Base-by-base conservation (phyloP, 2,329 filamentous ascomycete species). In the Paecilomyces niveus region DNA sequence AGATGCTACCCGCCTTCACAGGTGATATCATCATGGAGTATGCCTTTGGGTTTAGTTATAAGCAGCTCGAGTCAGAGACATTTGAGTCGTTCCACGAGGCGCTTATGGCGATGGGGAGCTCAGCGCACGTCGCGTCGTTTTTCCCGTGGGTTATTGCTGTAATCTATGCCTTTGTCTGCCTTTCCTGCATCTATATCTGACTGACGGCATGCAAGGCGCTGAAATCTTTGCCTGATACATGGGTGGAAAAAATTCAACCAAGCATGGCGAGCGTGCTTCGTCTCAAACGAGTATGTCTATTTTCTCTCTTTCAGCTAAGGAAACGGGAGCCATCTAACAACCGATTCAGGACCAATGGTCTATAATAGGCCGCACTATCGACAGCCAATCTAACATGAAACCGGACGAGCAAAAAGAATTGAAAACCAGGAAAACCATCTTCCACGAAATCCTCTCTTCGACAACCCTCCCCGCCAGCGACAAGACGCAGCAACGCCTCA, bases 21-120 rank as follows among this genome's bases (percentile, higher is more conserved):
- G 65, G 63, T 13, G 68, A 70, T 55, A 63, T 69, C 3, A 63
- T 70, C 8, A 66, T 65, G 62, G 52, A 69, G 51, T 70, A 68
- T 55, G 62, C 62, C 53, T 68, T 68, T 58, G 60, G 61, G 4
- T 59, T 62, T n/a, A 60, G 35, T 32, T 70, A 68, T 57, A 62
- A 66, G 26, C 66, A 66, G 31, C 57, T 69, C 49, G 59, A 61
- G 13, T 59, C 58, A 8, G 58, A 62, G 15, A 62, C 62, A n/a
- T 65, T 65, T 50, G 58, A 61, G 15, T 67, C 62, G 2, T 61
- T 68, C 33, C 67, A 68, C 53, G 63, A 67, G 21, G 62, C 66
- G 7, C 64, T 66, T 31, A 59, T 64, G 59, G 58, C 66, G 4
- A 60, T 62, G 10, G 64, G 64, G 11, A 58, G 57, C 31, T 59